Conservation (phyloP, 2,329 filamentous ascomycete species). For the Aspergillus novofumigatus region DNA sequence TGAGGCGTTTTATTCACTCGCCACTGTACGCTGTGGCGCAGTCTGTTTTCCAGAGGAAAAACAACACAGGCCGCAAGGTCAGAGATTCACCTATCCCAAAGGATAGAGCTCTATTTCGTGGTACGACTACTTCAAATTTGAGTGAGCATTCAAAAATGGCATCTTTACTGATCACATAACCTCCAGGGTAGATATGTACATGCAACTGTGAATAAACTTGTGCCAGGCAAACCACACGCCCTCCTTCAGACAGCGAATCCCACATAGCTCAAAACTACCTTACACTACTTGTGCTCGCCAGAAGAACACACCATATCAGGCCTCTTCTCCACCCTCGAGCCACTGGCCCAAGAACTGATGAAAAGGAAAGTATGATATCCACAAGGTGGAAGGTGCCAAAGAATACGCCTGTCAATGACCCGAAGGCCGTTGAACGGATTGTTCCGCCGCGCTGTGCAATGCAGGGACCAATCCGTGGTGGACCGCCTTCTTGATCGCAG, state of each 20-base stretch:
- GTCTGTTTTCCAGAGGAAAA: background rate
- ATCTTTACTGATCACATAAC: too few relatives aligned
- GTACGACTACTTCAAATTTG: background rate
- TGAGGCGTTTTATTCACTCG: background rate
- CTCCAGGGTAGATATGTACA: too few relatives aligned
- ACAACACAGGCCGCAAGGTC: background rate
- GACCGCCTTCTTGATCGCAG: conserved; percentile 45
- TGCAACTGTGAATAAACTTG: too few relatives aligned
- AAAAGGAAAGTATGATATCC: conserved; percentile 29
- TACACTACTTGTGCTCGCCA: background rate
- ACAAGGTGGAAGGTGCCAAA: conserved; percentile 32
- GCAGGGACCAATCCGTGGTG: conserved; percentile 49
- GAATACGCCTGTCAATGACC: conserved; percentile 40
- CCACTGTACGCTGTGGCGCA: background rate
- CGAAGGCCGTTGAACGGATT: conserved; percentile 27
- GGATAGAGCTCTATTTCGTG: background rate
- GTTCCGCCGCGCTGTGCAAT: conserved; percentile 56
- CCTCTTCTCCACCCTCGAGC: conserved; percentile 34
- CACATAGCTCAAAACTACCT: background rate
- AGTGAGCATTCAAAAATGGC: background rate
- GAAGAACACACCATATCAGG: background rate
- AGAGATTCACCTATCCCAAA: too few relatives aligned
- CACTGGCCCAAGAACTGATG: conserved; percentile 28
- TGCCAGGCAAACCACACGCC: too few relatives aligned
- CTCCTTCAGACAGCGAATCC: too few relatives aligned